These are phyloP conservation scores for Cyclotella cryptica DNA, from an alignment of 108 stramenopile species.

Conservation along the genomic window DNA sequence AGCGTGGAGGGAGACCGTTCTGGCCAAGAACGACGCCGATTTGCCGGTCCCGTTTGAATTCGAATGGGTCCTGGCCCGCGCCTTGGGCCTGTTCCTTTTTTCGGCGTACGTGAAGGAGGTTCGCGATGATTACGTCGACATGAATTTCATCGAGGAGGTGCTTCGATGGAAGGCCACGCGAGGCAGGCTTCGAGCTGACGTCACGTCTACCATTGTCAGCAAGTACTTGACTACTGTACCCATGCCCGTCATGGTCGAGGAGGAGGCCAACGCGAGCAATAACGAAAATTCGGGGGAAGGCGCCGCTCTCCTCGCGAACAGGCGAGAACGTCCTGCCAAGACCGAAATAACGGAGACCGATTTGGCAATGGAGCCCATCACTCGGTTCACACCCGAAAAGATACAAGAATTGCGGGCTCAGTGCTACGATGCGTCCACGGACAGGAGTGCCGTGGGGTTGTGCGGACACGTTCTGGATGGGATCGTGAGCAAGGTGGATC, in stretches of 20 bases:
- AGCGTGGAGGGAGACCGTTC: conserved; percentile 50
- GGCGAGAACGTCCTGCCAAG: conserved; percentile 16
- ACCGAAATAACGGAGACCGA: conserved; percentile 65
- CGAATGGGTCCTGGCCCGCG: conserved; percentile 66
- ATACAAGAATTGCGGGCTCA: conserved; percentile 23
- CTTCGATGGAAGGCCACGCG: conserved; percentile 56
- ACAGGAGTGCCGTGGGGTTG: conserved; percentile 49
- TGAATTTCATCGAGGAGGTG: conserved; percentile 83
- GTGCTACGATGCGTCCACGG: conserved; percentile 21
- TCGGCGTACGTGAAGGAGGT: conserved; percentile 72
- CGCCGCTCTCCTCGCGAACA: conserved; percentile 6
- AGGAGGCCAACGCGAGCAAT: neutral
- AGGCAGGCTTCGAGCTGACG: conserved; percentile 55
- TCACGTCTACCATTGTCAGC: conserved; percentile 47
- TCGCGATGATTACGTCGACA: conserved; percentile 68
- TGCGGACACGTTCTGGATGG: conserved; percentile 40
- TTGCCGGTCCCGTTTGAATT: conserved; percentile 49
- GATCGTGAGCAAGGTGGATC: conserved; percentile 25
- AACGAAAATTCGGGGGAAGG: neutral
- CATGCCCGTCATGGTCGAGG: conserved; percentile 5
- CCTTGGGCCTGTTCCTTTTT: conserved; percentile 77
- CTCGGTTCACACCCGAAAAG: conserved; percentile 15
- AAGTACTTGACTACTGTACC: conserved; percentile 35
- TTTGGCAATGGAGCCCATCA: conserved; percentile 34
- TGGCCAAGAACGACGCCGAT: conserved; percentile 27